phyloP scores from a whole-genome alignment of 768 basidiomycete species.

The Thelephora ganbajun region DNA sequence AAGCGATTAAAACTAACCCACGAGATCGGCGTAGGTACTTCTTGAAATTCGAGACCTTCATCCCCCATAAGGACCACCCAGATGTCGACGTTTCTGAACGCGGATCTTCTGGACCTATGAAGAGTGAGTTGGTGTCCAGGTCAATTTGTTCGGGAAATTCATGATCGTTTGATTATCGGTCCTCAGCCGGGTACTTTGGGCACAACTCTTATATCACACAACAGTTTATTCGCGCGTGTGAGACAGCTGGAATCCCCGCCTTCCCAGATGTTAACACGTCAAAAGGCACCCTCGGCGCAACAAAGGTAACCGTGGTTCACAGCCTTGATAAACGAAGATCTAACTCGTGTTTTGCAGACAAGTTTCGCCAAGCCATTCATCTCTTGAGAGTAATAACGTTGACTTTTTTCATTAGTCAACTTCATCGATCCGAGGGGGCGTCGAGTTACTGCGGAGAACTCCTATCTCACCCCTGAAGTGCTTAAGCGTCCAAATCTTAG shows the following conservation, averaged over 20 bases:
- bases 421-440: constrained; percentile 38
- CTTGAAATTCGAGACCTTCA: constrained; percentile 50
- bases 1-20: neutral
- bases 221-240: constrained; percentile 42
- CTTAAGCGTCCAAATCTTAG: constrained; percentile 52
- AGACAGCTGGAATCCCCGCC: constrained; percentile 34
- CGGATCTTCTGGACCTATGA: constrained; percentile 42
- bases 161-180: neutral
- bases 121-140: constrained; percentile 11
- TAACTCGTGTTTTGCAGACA: no score
- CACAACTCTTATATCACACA: constrained; percentile 28
- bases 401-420: constrained; percentile 33
- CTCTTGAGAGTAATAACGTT: neutral
- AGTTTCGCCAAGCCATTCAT: no score
- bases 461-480: constrained; percentile 54
- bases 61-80: constrained; percentile 34
- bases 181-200: constrained; percentile 39
- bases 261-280: constrained; percentile 43
- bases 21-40: constrained; percentile 39
- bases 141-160: neutral
- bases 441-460: constrained; percentile 50
- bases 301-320: constrained; percentile 28
- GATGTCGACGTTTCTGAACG: constrained; percentile 30
- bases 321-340: neutral
- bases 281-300: constrained; percentile 43